A percentile compares a stretch with the other conserved stretches of the same genome.
Conservation (phyloP, 2,329 filamentous ascomycete species). For the Fusarium nurragi region DNA sequence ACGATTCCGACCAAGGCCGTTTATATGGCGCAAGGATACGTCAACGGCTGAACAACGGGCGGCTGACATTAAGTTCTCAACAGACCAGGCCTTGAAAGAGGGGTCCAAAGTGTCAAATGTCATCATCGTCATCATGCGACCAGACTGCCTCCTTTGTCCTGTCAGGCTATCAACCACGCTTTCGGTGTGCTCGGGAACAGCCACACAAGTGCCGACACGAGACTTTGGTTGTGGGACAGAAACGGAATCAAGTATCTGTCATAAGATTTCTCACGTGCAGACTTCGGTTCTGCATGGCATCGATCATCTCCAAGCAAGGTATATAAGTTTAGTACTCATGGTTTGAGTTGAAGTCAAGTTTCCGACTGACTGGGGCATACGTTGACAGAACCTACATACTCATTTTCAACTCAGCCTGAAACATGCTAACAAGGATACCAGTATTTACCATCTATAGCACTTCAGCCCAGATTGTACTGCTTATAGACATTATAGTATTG, state of each 20-base stretch:
- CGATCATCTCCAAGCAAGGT: no score
- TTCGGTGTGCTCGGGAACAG: constrained; percentile 15
- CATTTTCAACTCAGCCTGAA: background rate
- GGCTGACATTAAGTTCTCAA: background rate
- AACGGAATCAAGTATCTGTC: constrained; percentile 4
- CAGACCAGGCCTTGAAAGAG: constrained; percentile 15
- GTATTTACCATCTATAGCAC: no score
- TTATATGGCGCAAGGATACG: constrained; percentile 15
- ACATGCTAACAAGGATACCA: background rate
- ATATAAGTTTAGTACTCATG: no score
- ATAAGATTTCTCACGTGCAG: no score
- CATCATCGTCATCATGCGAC: constrained; percentile 40
- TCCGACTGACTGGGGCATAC: constrained; percentile 3
- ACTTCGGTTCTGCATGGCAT: no score
- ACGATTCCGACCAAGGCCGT: constrained; percentile 8
- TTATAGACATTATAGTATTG: no score
- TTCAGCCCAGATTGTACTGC: background rate
- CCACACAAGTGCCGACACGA: constrained; percentile 36
- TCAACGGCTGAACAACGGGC: constrained; percentile 27
- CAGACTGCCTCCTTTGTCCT: constrained; percentile 13
- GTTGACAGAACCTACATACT: background rate
- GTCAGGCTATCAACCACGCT: constrained; percentile 1
- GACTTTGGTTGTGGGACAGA: constrained; percentile 20
- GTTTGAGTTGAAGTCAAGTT: background rate
- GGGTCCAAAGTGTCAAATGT: constrained; percentile 34